phyloP scores from a whole-genome alignment of 805 yeast species.

The Candida silvicultrix region DNA sequence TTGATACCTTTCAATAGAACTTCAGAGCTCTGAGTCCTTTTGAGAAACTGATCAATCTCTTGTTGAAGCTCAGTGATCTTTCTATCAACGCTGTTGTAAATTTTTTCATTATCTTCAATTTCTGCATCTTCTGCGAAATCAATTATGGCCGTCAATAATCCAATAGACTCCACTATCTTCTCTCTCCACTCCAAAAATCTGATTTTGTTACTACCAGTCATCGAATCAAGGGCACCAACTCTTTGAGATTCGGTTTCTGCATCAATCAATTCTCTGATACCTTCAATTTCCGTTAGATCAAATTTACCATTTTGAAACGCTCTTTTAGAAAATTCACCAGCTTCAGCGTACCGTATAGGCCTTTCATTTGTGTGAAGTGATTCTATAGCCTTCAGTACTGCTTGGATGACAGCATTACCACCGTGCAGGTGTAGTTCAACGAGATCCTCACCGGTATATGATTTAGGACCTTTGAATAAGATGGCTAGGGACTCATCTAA shows the following conservation, averaged over 20 bases:
- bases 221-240: slow-evolving; percentile 61
- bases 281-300: slow-evolving; percentile 88
- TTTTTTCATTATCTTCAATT: slow-evolving; percentile 51
- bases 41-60: slow-evolving; percentile 37
- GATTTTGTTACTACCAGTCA: slow-evolving; percentile 59
- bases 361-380: slow-evolving; percentile 31
- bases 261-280: slow-evolving; percentile 79
- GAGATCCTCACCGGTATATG: slow-evolving; percentile 91
- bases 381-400: slow-evolving; percentile 60
- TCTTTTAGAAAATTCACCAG: slow-evolving; percentile 86
- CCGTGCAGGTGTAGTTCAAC: slow-evolving; percentile 93
- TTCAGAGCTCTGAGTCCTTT: slow-evolving; percentile 49
- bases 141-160: slow-evolving; percentile 77
- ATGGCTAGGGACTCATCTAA: slow-evolving; percentile 76
- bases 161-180: slow-evolving; percentile 56
- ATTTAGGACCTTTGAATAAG: slow-evolving; percentile 63
- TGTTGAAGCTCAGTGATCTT: slow-evolving; percentile 34
- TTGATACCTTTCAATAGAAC: slow-evolving; percentile 68
- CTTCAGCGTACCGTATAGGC: slow-evolving; percentile 77
- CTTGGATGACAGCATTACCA: slow-evolving; percentile 74
- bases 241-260: slow-evolving; percentile 93
- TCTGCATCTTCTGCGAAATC: slow-evolving; percentile 96
- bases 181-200: slow-evolving; percentile 63
- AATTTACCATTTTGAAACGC: slow-evolving; percentile 81
- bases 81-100: slow-evolving; percentile 43